Base-by-base conservation (phyloP, 352 stramenopile genomes). In the Globisporangium nunn region DNA sequence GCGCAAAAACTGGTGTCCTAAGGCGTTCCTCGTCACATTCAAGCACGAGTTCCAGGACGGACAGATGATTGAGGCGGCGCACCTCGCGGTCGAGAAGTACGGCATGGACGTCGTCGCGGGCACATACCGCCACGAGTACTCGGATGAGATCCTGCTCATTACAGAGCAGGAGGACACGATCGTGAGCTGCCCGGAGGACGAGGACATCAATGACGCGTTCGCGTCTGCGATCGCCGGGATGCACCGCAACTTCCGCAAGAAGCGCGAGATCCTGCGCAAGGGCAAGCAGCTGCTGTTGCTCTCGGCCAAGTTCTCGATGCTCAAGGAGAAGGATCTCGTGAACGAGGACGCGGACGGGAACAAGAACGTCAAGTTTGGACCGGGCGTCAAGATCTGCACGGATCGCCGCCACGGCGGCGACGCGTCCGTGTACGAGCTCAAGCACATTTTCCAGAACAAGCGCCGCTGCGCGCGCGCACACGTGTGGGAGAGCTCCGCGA, bases 401-500 rank as follows among this genome's bases (percentile, higher is more conserved):
- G 81, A 92, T 59, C 74, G 79, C 0, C 72, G 77, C 18, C 31
- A 41, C 17, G 68, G 67, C 18, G 70, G 67, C 49, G 64, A 66
- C n/a, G 66, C 82, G 1, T 74, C 82, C 1, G 70, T 91, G 14
- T 94, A 94, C 50, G 82, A 92, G 54, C 78, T 94, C 29, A 89
- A 91, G 59, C 69, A 84, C 37, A 92, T 94, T 61, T 90, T 90
- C 59, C 79, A 94, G 62, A 94, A 89, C 70, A 87, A 89, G 68
- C 81, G 68, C 40, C 81, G 85, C 45, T 91, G 80, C 48, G 84
- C 84, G 48, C 72, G 84, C 39, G 77, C 72, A 0, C 84, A 93
- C 37, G 64, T 93, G 52, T 93, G 84, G 84, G 78, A 91, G 67
- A 78, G 78, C 62, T 68, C 73, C n/a, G 73, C 81, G 33, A 50